Percentiles rank a stretch among this genome's conserved stretches.
These are phyloP conservation scores for Leishmania mexicana DNA, from an alignment of 208 protist species.

Conservation along the genomic window DNA sequence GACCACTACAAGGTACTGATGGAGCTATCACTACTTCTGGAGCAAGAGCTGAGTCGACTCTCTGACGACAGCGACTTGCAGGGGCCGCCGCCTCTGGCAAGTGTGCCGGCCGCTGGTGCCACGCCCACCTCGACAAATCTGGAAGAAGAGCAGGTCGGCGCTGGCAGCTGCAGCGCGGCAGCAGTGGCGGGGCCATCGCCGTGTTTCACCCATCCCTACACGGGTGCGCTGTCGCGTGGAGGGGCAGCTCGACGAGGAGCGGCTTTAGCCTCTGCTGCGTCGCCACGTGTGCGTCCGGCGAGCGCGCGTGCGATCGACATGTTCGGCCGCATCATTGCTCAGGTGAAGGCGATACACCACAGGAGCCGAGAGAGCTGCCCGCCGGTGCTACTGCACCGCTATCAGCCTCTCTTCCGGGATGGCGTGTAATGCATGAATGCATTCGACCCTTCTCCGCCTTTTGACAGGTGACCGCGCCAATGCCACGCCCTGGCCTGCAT, in stretches of 20 bases:
- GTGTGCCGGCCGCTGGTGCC: not conserved
- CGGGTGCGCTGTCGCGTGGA: not conserved
- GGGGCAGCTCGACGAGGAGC: not conserved
- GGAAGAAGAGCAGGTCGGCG: not conserved
- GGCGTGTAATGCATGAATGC: not conserved
- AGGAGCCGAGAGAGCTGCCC: conserved; percentile 28
- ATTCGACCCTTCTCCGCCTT: not conserved
- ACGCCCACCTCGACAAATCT: not conserved
- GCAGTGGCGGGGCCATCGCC: not conserved
- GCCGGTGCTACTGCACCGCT: conserved; percentile 35
- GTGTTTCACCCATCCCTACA: not conserved
- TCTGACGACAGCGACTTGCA: not conserved
- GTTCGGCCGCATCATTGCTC: conserved; percentile 12
- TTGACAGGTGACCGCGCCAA: not conserved
- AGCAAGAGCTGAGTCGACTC: conserved; percentile 26
- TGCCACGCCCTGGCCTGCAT: not conserved
- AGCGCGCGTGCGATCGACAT: conserved; percentile 11
- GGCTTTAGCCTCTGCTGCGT: not conserved
- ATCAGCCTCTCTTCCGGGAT: conserved; percentile 34
- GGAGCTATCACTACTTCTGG: conserved; percentile 27
- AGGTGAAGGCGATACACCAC: conserved; percentile 17
- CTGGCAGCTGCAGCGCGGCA: not conserved
- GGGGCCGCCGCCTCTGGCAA: not conserved
- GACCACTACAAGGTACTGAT: conserved; percentile 27
- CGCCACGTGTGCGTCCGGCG: not conserved